These are phyloP conservation scores for Boletus rubroflammeus DNA, from an alignment of 768 basidiomycete genomes.

Conservation along the genomic window DNA sequence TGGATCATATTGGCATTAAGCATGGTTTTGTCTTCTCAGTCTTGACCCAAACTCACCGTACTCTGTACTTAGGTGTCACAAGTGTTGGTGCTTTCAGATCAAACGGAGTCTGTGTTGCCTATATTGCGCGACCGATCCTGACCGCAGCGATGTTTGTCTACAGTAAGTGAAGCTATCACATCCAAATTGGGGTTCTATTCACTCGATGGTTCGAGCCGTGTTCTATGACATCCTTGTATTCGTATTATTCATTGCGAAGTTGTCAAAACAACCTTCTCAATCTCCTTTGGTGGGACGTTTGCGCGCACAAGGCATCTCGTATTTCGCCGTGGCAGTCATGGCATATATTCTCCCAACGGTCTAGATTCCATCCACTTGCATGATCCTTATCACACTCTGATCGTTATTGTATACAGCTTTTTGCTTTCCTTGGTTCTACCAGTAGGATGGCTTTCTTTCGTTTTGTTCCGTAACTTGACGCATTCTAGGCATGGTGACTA, in stretches of 20 bases:
- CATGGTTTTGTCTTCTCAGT: background rate
- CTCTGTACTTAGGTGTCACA: background rate
- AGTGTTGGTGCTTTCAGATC: background rate
- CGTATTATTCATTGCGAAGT: background rate
- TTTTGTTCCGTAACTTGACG: background rate
- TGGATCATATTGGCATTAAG: background rate
- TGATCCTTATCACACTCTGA: background rate
- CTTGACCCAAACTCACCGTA: too few species aligned
- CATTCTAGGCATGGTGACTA: constrained; percentile 1
- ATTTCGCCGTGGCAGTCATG: constrained; percentile 1
- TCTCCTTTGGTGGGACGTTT: background rate
- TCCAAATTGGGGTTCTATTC: background rate
- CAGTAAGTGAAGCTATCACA: background rate
- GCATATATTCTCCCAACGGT: constrained; percentile 12
- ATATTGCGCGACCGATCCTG: too few species aligned
- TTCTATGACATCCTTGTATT: background rate
- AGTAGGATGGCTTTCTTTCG: background rate
- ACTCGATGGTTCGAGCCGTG: background rate
- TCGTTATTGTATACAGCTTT: constrained; percentile 4
- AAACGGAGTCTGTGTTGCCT: background rate
- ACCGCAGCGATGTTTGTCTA: too few species aligned
- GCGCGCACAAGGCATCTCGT: background rate
- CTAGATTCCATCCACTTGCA: background rate
- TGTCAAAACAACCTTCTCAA: background rate
- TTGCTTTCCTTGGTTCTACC: background rate